Conservation (phyloP, 2,329 filamentous ascomycete species). For the Penicillium sp. region DNA sequence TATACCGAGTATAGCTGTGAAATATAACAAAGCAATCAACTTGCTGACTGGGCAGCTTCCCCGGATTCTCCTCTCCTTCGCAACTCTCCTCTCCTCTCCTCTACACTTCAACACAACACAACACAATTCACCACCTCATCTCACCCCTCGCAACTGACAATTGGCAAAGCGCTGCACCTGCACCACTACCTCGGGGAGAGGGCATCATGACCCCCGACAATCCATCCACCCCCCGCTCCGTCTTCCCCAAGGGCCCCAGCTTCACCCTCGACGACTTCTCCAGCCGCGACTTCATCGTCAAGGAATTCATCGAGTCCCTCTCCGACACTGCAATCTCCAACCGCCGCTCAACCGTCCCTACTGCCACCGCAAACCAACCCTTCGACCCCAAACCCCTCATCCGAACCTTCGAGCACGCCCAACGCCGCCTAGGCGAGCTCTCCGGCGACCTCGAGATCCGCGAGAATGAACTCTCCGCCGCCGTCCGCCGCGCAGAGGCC, state of each 20-base stretch:
- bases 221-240: conserved; percentile 56
- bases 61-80: not conserved
- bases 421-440: conserved; percentile 55
- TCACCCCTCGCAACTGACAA: not conserved
- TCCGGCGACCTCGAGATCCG: conserved; percentile 82
- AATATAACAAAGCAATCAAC: too few species aligned
- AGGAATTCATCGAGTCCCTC: conserved; percentile 93
- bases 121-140: not conserved
- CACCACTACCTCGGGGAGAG: conserved; percentile 8
- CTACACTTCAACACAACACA: not conserved
- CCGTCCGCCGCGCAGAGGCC: conserved; percentile 86
- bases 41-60: not conserved
- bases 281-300: conserved; percentile 92
- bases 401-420: conserved; percentile 82
- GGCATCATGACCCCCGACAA: conserved; percentile 42
- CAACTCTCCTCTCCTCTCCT: not conserved
- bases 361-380: conserved; percentile 46
- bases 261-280: conserved; percentile 90
- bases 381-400: conserved; percentile 98
- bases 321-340: conserved; percentile 80
- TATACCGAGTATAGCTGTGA: too few species aligned
- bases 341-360: conserved; percentile 71
- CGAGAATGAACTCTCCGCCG: conserved; percentile 87
- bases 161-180: too few species aligned
- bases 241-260: conserved; percentile 77